These are phyloP conservation scores for Strobilomyces confusus DNA, from an alignment of 768 basidiomycete genomes.

Conservation along the genomic window DNA sequence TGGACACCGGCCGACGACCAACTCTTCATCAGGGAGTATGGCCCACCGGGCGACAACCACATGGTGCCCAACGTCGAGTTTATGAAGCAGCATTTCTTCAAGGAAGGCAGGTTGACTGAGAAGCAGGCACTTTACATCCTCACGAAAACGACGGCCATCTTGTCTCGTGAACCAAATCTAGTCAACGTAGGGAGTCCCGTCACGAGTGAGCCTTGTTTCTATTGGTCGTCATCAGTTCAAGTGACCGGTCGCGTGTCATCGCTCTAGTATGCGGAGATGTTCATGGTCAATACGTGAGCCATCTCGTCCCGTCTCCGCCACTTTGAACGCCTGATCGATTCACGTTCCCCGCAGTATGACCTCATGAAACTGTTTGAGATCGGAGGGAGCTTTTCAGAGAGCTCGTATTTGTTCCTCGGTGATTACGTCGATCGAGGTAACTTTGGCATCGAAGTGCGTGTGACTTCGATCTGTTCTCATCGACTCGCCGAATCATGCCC, in stretches of 20 bases:
- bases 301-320: slow-evolving; percentile 64
- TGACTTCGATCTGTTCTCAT: not conserved
- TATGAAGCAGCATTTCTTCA: slow-evolving; percentile 85
- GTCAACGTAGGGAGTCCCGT: slow-evolving; percentile 85
- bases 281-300: slow-evolving; percentile 90
- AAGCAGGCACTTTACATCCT: slow-evolving; percentile 83
- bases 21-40: slow-evolving; percentile 54
- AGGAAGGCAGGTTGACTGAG: slow-evolving; percentile 80
- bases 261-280: slow-evolving; percentile 89
- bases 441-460: slow-evolving; percentile 72
- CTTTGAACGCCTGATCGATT: slow-evolving; percentile 37
- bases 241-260: slow-evolving; percentile 6
- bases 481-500: not conserved
- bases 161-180: slow-evolving; percentile 79
- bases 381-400: slow-evolving; percentile 81
- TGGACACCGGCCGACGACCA: slow-evolving; percentile 67
- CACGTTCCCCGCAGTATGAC: slow-evolving; percentile 65
- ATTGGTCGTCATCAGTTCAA: slow-evolving; percentile 1
- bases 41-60: slow-evolving; percentile 33
- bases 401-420: slow-evolving; percentile 88
- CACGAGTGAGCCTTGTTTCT: slow-evolving; percentile 57
- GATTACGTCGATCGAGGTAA: slow-evolving; percentile 97
- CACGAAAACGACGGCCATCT: slow-evolving; percentile 57
- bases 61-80: slow-evolving; percentile 71
- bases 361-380: slow-evolving; percentile 98